Base-by-base conservation (phyloP, 768 basidiomycete genomes). In the Chalciporus sphaerocephalus region DNA sequence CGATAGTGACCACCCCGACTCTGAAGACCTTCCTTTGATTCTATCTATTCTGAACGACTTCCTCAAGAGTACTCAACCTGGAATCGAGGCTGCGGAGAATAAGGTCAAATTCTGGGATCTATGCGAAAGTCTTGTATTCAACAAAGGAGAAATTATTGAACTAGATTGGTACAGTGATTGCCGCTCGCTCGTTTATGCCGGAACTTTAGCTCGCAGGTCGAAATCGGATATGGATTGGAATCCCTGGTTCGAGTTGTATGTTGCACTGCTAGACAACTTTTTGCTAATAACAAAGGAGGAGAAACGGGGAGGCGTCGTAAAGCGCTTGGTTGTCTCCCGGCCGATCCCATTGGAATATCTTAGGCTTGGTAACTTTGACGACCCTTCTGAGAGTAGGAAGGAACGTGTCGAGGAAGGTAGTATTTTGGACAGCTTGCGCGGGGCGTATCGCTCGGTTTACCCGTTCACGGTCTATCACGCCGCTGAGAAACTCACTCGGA, bases 101-200 rank as follows among this genome's bases (percentile, higher is more conserved):
- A 92, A 92, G 61, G 92, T 93, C 53, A 92, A 91, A 59, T 83
- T 91, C 48, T 89, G 86, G 84, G 81, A 72, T 42, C 68, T 94
- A 3, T 81, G 80, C 52, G 89, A 94, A 67, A 83, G 77, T 54
- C 60, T 95, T 39, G 65, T 79, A 11, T 89, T 81, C 56, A 80
- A 81, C 57, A 81, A 76, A 51, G 91, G 87, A 20, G 91, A 94
- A 62, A 80, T 93, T 15, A 82, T 92, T 28, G 90, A 94, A 54
- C 73, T 95, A 73, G 90, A 91, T 54, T 68, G 90, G 21, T 83
- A 84, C 50, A 79, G 86, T 49, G 83, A 89, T 39, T 83, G 79
- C 36, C 75, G 92, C 25, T 83, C 83, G 18, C 59, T 94, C 37
- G 71, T 88, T 3, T 74, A 87, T 63, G 74, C 81, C 4, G 84